These are phyloP conservation scores for Musa schizocarpa DNA, from an alignment of 176 grass and related monocot genomes.

Conservation along the genomic window DNA sequence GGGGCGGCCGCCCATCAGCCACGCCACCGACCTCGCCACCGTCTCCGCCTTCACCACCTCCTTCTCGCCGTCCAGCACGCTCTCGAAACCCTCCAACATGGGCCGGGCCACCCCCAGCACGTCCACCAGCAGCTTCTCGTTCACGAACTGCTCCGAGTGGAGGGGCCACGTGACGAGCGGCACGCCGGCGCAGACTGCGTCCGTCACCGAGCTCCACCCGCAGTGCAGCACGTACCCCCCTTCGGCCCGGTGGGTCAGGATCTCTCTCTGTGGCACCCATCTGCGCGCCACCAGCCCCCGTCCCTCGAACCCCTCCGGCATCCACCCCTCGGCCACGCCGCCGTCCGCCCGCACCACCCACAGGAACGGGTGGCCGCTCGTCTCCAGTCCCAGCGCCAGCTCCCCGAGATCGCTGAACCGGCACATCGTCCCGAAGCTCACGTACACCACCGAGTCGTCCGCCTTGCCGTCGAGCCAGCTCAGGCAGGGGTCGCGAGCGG, in stretches of 20 bases:
- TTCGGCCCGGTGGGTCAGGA: not conserved
- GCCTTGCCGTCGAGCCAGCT: not conserved
- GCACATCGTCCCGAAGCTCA: not conserved
- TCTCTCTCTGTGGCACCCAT: not conserved
- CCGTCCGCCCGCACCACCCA: not conserved
- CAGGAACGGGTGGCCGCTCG: conserved; percentile 3
- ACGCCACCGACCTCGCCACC: not conserved
- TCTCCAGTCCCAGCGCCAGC: conserved; percentile 3
- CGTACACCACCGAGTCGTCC: conserved; percentile 4
- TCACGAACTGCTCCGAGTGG: conserved; percentile 2
- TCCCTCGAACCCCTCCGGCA: not conserved
- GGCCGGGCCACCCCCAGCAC: not conserved
- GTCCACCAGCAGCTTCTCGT: not conserved
- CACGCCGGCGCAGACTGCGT: not conserved
- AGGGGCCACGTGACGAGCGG: not conserved
- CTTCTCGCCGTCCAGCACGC: not conserved
- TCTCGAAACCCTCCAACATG: not conserved
- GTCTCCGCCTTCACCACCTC: not conserved
- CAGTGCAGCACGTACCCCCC: not conserved
- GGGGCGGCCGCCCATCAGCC: not conserved
- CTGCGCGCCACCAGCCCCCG: not conserved
- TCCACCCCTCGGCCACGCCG: not conserved
- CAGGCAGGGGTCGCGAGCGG: not conserved
- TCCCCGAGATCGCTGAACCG: not conserved
- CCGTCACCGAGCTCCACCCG: not conserved